Conservation (phyloP, 768 basidiomycete species). For the Nidularia pulvinata region DNA sequence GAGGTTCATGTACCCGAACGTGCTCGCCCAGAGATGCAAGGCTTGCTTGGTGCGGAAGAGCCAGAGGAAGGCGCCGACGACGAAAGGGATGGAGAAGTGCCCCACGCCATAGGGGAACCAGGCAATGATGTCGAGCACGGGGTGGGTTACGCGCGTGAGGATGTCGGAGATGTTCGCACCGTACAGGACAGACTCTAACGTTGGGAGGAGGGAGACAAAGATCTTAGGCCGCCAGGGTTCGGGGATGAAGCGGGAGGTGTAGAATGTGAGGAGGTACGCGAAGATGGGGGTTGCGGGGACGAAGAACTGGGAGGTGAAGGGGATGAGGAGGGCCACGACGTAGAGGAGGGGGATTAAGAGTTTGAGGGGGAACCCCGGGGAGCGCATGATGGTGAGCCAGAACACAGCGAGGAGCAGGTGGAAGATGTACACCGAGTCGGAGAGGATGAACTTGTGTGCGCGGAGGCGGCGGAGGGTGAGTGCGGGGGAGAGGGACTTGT, state of each 20-base stretch:
- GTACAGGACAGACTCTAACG: conserved; percentile 92
- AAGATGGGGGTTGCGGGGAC: conserved; percentile 86
- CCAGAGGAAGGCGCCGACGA: conserved; percentile 87
- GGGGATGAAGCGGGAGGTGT: conserved; percentile 86
- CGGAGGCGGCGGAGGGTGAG: conserved; percentile 63
- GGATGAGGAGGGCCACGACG: conserved; percentile 68
- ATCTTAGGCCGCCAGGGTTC: conserved; percentile 74
- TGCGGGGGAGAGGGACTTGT: conserved; percentile 74
- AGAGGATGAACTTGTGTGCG: conserved; percentile 50
- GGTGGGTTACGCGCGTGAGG: conserved; percentile 92
- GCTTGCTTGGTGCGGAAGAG: conserved; percentile 82
- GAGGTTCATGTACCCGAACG: conserved; percentile 94
- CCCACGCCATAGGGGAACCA: conserved; percentile 98
- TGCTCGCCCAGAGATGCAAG: conserved; percentile 82
- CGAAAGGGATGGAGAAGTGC: conserved; percentile 87
- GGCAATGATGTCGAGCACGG: conserved; percentile 88
- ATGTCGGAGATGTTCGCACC: conserved; percentile 98
- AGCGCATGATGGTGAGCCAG: conserved; percentile 74
- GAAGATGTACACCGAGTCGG: conserved; percentile 65
- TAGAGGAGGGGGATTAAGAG: conserved; percentile 78
- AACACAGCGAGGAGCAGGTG: conserved; percentile 63
- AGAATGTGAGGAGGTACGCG: conserved; percentile 85
- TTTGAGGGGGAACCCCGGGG: conserved; percentile 71
- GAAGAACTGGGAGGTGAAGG: conserved; percentile 90
- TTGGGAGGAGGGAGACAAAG: conserved; percentile 91